Evolutionary conservation across 2,329 filamentous ascomycete species (phyloP).

Genomic region (Penicillium rolfsii): DNA sequence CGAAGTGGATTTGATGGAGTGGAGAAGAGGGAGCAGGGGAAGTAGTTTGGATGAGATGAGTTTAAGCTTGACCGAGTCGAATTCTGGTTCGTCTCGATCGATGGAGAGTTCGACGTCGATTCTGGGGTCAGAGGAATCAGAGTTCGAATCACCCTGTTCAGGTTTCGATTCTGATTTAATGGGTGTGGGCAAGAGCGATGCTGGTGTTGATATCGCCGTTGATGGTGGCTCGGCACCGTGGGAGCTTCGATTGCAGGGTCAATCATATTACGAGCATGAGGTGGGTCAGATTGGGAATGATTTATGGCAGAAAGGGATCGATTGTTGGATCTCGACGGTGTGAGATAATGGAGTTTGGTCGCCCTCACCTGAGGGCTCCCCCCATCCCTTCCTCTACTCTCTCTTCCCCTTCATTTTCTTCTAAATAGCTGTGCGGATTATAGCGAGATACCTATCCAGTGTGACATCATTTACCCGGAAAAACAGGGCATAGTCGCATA

Average conservation of each 20-base stretch:
- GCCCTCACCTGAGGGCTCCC: no score
- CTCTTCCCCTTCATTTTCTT: not conserved
- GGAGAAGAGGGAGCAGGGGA: not conserved
- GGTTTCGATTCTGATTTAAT: not conserved
- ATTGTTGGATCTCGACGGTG: constrained; percentile 35
- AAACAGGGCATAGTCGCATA: constrained; percentile 4
- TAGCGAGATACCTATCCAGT: not conserved
- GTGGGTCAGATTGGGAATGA: constrained; percentile 33
- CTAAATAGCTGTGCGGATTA: not conserved
- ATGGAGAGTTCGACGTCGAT: not conserved
- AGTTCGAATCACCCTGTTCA: not conserved
- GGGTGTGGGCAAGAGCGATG: not conserved
- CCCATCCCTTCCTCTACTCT: not conserved
- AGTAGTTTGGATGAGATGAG: constrained; percentile 17
- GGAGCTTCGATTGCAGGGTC: constrained; percentile 39
- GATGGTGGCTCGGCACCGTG: constrained; percentile 22
- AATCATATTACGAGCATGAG: constrained; percentile 41
- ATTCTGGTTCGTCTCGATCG: not conserved
- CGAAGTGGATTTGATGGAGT: not conserved
- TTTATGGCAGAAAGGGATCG: constrained; percentile 38
- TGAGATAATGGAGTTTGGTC: constrained; percentile 1
- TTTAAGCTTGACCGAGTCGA: constrained; percentile 1
- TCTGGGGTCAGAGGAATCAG: not conserved
- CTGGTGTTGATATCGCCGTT: not conserved
- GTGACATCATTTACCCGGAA: not conserved